These are phyloP conservation scores for Penicillium hesseltinei DNA, from an alignment of 2,329 filamentous ascomycete genomes.

Conservation along the genomic window DNA sequence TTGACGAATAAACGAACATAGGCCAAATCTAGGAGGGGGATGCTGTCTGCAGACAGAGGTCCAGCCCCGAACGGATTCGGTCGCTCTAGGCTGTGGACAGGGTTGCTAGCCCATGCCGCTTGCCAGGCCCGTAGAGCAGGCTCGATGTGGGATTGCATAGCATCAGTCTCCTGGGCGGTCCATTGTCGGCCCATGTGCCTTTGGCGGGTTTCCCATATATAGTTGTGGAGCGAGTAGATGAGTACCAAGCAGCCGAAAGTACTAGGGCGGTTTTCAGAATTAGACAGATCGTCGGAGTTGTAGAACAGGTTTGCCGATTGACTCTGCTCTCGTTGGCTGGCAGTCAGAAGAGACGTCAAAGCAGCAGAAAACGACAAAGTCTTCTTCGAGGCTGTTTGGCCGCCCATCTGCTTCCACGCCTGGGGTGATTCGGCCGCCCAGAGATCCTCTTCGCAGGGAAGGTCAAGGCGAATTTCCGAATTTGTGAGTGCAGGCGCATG, in stretches of 20 bases:
- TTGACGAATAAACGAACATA: constrained; percentile 93
- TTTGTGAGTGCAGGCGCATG: constrained; percentile 88
- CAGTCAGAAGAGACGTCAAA: constrained; percentile 74
- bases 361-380: constrained; percentile 77
- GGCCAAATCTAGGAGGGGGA: constrained; percentile 85
- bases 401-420: constrained; percentile 77
- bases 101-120: constrained; percentile 83
- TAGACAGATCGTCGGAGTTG: constrained; percentile 52
- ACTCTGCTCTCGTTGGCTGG: constrained; percentile 63
- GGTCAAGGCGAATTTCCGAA: constrained; percentile 83
- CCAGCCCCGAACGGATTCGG: constrained; percentile 80
- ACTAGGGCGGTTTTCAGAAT: constrained; percentile 72
- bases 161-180: constrained; percentile 89
- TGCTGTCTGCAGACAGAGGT: constrained; percentile 83
- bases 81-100: constrained; percentile 76
- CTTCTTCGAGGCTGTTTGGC: constrained; percentile 67
- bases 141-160: constrained; percentile 94
- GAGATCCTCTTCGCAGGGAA: constrained; percentile 90
- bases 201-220: constrained; percentile 96
- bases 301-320: constrained; percentile 44
- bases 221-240: constrained; percentile 94
- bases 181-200: constrained; percentile 83
- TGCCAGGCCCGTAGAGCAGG: constrained; percentile 94
- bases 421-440: constrained; percentile 81
- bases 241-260: constrained; percentile 88